These are phyloP conservation scores for Yamadazyma oceani DNA, from an alignment of 1,139 yeast species.

Conservation along the genomic window DNA sequence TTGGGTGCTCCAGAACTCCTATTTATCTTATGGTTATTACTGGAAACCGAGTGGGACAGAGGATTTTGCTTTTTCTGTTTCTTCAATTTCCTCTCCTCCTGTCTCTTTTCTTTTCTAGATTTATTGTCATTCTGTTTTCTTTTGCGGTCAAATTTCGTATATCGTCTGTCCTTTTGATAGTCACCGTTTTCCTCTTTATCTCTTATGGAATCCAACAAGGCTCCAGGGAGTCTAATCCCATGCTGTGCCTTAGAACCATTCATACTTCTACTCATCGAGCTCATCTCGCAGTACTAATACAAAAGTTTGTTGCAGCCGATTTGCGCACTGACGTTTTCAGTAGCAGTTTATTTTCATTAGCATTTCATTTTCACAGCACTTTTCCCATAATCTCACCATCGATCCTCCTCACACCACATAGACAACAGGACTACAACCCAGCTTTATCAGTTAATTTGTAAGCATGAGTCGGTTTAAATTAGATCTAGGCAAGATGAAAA, in stretches of 20 bases:
- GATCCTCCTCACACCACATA: too few species aligned
- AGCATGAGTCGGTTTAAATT: slow-evolving; percentile 35
- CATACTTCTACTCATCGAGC: slow-evolving; percentile 3
- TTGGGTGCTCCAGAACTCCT: slow-evolving; percentile 2
- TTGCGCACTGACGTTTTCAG: background rate
- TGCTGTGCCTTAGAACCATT: slow-evolving; percentile 26
- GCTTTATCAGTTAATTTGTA: too few species aligned
- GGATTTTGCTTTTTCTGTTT: slow-evolving; percentile 38
- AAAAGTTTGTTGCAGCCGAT: slow-evolving; percentile 4
- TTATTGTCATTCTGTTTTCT: slow-evolving; percentile 29
- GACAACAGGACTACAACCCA: too few species aligned
- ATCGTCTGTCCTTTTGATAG: slow-evolving; percentile 37
- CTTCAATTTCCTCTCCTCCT: slow-evolving; percentile 52
- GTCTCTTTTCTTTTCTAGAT: slow-evolving; percentile 58
- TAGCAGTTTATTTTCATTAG: too few species aligned
- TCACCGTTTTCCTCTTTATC: slow-evolving; percentile 43
- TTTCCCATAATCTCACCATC: too few species aligned
- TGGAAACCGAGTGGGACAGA: too few species aligned
- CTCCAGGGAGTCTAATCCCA: slow-evolving; percentile 66
- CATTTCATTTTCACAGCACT: background rate
- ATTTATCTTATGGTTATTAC: too few species aligned
- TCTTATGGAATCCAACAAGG: slow-evolving; percentile 62
- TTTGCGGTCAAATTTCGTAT: slow-evolving; percentile 21
- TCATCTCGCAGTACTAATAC: slow-evolving; percentile 7
- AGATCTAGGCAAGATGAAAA: slow-evolving; percentile 42